Evolutionary conservation across 2,329 filamentous ascomycete species (phyloP), one percentile per base, ranked within the genome.

Genomic region (Fusarium tjaetaba): DNA sequence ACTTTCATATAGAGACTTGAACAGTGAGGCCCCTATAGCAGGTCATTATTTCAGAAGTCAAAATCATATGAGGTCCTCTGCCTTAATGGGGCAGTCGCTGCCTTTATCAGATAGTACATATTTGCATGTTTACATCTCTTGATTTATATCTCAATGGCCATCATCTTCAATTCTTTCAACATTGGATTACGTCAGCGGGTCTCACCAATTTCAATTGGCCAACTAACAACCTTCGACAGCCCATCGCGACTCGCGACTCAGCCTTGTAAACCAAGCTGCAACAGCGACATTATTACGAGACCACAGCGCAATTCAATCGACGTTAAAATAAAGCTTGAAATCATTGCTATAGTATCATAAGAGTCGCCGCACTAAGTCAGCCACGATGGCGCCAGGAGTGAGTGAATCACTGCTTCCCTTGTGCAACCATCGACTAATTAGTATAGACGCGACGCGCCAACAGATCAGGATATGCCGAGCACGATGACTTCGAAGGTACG

Each of bases 401-500:
- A 69, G 84, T 85, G 67, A 58, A 78, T 72, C 24, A 24, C 42
- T 34, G 4, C 48, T 39, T 62, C 65, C 49, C 51, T 70, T 65
- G 59, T 39, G 57, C 56, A 57, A 52, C 26, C 59, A 57, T 62
- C 26, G 30, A 73, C 74, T 72, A 64, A 77, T 68, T 51, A 61
- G 43, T 74, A 48, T 80, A 89, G 83, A 90, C 88, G 60, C 84
- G 89, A 79, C 87, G 89, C 72, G 88, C 88, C 71, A 87, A 87
- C 70, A 86, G 89, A 65, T 83, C 86, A 72, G 87, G 85, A 58
- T 89, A 88, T 72, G 84, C 86, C 43, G 89, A 91, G 73, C 88
- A 90, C 76, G 89, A 91, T 77, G 88, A 90, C 71, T 90, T 90
- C 63, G 89, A 91, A 82, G 88, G 86, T 88, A 80, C 66, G 76